Conservation (phyloP, 495 filamentous ascomycete genomes). For the Hypomontagnella monticulosa region DNA sequence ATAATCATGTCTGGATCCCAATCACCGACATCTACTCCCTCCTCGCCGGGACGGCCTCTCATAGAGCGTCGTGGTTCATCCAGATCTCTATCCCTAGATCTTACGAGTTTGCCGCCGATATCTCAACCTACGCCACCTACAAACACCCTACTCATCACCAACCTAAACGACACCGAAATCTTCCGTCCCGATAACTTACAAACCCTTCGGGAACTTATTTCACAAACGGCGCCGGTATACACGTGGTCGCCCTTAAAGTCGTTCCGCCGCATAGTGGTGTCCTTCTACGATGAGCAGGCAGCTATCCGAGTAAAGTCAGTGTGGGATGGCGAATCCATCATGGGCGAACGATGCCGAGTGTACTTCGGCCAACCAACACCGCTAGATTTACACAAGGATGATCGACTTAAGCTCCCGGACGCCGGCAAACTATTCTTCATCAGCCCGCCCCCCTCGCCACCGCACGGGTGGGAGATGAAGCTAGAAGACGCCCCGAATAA, state of each 20-base stretch:
- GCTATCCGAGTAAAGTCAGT: conserved; percentile 76
- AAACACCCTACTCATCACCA: conserved; percentile 94
- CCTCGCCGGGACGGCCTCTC: conserved; percentile 43
- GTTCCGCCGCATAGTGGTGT: conserved; percentile 89
- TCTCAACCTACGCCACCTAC: conserved; percentile 82
- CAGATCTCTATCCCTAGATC: conserved; percentile 76
- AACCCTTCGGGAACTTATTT: conserved; percentile 77
- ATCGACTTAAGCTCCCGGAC: conserved; percentile 83
- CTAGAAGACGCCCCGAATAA: conserved; percentile 94
- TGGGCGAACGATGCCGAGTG: conserved; percentile 76
- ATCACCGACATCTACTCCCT: conserved; percentile 47
- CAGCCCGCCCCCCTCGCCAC: conserved; percentile 88
- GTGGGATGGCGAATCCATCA: conserved; percentile 74
- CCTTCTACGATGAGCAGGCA: conserved; percentile 77
- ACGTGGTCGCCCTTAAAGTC: conserved; percentile 92
- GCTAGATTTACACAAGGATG: conserved; percentile 58
- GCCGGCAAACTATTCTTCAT: conserved; percentile 96
- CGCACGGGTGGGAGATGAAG: conserved; percentile 91
- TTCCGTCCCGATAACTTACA: conserved; percentile 82
- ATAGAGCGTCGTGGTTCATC: conserved; percentile 47
- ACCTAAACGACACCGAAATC: conserved; percentile 78
- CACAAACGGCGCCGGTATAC: conserved; percentile 74
- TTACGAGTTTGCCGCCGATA: conserved; percentile 81
- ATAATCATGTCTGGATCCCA: conserved; percentile 42
- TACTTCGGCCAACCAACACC: conserved; percentile 90